phyloP scores from a whole-genome alignment of 2,329 filamentous ascomycete genomes.

The Neurospora crassa region DNA sequence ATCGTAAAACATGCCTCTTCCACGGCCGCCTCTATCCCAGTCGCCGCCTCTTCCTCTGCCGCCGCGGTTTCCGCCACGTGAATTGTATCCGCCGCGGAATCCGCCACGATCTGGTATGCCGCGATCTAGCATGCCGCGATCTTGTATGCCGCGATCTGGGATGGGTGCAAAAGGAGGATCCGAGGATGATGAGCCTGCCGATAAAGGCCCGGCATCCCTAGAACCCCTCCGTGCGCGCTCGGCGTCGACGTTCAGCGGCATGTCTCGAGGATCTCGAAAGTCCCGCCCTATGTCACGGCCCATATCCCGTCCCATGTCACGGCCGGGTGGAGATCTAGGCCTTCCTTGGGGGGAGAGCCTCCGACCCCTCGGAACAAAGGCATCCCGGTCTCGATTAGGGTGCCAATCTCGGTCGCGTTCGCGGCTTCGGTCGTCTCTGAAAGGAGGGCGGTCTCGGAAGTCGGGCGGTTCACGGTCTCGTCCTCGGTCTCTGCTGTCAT shows the following conservation, averaged over 20 bases:
- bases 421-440: conserved; percentile 49
- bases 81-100: conserved; percentile 12
- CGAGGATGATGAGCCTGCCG: conserved; percentile 60
- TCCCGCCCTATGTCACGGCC: conserved; percentile 26
- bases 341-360: conserved; percentile 46
- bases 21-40: conserved; percentile 39
- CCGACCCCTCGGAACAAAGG: conserved; percentile 39
- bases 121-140: not conserved
- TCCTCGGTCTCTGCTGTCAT: conserved; percentile 54
- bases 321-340: conserved; percentile 53
- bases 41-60: conserved; percentile 51
- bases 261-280: conserved; percentile 47
- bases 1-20: conserved; percentile 46
- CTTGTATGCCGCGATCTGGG: conserved; percentile 18
- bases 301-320: conserved; percentile 19
- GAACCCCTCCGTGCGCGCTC: conserved; percentile 59
- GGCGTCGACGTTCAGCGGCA: conserved; percentile 54
- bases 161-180: conserved; percentile 51
- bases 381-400: conserved; percentile 41
- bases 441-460: conserved; percentile 37
- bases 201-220: conserved; percentile 58
- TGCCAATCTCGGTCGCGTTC: conserved; percentile 46
- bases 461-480: conserved; percentile 50
- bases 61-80: conserved; percentile 45
- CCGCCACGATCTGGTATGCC: not conserved